Conservation (phyloP, 1,139 yeast genomes). For the Yamadazyma friedrichii region DNA sequence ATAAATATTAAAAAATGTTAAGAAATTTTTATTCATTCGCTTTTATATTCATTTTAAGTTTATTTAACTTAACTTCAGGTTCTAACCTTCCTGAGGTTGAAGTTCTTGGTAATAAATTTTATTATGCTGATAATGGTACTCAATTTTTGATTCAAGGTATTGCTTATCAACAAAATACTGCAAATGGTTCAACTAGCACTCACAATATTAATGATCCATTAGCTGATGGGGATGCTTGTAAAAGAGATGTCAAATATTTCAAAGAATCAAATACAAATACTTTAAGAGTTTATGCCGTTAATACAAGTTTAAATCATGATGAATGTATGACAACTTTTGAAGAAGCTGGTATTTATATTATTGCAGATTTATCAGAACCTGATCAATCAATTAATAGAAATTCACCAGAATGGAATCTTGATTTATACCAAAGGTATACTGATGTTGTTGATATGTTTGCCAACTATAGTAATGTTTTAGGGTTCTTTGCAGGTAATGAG, state of each 20-base stretch:
- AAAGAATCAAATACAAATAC: slow-evolving; percentile 62
- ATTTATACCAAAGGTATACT: slow-evolving; percentile 68
- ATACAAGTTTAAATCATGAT: slow-evolving; percentile 61
- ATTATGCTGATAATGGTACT: slow-evolving; percentile 43
- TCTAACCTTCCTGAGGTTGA: slow-evolving; percentile 31
- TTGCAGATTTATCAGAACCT: slow-evolving; percentile 76
- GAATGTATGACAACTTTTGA: slow-evolving; percentile 64
- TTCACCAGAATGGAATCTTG: slow-evolving; percentile 61
- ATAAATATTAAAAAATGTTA: not conserved
- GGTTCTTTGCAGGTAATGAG: slow-evolving; percentile 92
- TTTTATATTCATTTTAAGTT: slow-evolving; percentile 6
- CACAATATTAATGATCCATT: slow-evolving; percentile 66
- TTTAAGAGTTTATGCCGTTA: slow-evolving; percentile 72
- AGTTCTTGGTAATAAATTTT: slow-evolving; percentile 47
- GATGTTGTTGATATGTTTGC: slow-evolving; percentile 73
- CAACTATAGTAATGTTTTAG: slow-evolving; percentile 71
- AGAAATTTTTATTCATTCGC: slow-evolving; percentile 5
- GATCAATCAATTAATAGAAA: slow-evolving; percentile 59
- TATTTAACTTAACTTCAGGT: not conserved
- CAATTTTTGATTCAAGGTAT: slow-evolving; percentile 47
- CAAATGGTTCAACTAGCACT: slow-evolving; percentile 38
- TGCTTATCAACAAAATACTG: slow-evolving; percentile 46
- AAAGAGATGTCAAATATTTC: slow-evolving; percentile 76
- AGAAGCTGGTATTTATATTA: slow-evolving; percentile 77
- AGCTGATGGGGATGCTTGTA: slow-evolving; percentile 67